Conservation (phyloP, 2,329 filamentous ascomycete genomes). For the Xylariaceae sp. region DNA sequence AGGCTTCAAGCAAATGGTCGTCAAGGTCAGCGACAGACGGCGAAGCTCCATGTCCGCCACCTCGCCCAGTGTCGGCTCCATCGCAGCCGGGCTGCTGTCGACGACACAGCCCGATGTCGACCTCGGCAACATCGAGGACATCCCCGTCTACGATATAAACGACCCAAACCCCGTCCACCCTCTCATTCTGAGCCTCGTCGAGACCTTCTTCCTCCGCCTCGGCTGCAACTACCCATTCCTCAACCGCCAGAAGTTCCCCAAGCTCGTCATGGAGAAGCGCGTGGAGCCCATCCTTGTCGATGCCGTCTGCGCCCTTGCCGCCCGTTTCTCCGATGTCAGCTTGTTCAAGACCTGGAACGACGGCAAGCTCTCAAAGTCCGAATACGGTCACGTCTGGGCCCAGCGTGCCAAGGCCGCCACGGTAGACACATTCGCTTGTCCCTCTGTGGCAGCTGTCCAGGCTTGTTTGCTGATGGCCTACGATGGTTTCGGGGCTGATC, state of each 20-base stretch:
- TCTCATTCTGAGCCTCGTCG: slow-evolving; percentile 72
- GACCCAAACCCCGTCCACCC: slow-evolving; percentile 69
- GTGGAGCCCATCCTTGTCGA: slow-evolving; percentile 84
- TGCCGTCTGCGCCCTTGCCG: slow-evolving; percentile 77
- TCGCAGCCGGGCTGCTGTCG: slow-evolving; percentile 36
- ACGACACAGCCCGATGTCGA: slow-evolving; percentile 44
- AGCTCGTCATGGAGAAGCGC: slow-evolving; percentile 75
- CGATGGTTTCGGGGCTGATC: slow-evolving; percentile 83
- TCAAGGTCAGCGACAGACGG: slow-evolving; percentile 66
- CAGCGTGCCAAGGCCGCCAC: slow-evolving; percentile 80
- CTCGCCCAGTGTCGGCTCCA: slow-evolving; percentile 44
- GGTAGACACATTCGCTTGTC: slow-evolving; percentile 78
- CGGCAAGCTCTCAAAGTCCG: slow-evolving; percentile 53
- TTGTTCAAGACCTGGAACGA: slow-evolving; percentile 50
- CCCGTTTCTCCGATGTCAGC: slow-evolving; percentile 70
- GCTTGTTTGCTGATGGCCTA: slow-evolving; percentile 82
- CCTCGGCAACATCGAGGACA: slow-evolving; percentile 45
- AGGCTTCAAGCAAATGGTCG: slow-evolving; percentile 90
- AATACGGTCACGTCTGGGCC: slow-evolving; percentile 75
- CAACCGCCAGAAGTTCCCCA: slow-evolving; percentile 67
- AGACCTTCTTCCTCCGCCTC: slow-evolving; percentile 77
- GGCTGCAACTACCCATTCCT: slow-evolving; percentile 87
- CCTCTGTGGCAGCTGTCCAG: slow-evolving; percentile 79
- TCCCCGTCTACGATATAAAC: slow-evolving; percentile 74
- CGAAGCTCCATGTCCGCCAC: slow-evolving; percentile 58